phyloP scores from a whole-genome alignment of 2,329 filamentous ascomycete species.

The Ophiocordyceps robertsii region DNA sequence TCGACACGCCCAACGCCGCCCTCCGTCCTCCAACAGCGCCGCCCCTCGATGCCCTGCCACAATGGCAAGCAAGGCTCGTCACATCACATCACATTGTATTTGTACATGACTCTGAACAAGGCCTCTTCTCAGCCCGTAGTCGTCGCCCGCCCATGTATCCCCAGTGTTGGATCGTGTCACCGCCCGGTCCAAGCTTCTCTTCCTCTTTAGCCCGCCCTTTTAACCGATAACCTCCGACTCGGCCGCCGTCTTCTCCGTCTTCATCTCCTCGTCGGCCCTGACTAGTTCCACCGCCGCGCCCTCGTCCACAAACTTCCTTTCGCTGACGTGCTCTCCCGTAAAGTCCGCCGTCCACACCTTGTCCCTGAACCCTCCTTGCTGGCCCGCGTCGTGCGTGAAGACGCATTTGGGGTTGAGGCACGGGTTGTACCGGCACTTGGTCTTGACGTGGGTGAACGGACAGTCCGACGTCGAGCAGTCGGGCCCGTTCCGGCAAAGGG shows the following conservation, averaged over 20 bases:
- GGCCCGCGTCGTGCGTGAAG: slow-evolving; percentile 84
- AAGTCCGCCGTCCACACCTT: slow-evolving; percentile 74
- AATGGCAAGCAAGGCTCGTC: no score
- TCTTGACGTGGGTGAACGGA: slow-evolving; percentile 79
- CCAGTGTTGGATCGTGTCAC: not conserved
- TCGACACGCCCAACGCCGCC: no score
- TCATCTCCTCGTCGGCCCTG: slow-evolving; percentile 34
- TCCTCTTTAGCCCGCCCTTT: not conserved
- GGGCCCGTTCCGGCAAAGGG: slow-evolving; percentile 79
- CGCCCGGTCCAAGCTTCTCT: not conserved
- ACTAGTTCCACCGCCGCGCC: slow-evolving; percentile 57
- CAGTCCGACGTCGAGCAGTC: slow-evolving; percentile 73
- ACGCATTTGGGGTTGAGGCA: slow-evolving; percentile 81
- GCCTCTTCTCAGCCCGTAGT: no score
- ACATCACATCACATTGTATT: no score
- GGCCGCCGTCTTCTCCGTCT: slow-evolving; percentile 23
- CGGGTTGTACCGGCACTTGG: slow-evolving; percentile 79
- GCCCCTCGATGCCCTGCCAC: no score
- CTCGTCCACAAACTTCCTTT: slow-evolving; percentile 75
- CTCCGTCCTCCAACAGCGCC: no score
- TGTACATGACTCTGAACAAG: no score
- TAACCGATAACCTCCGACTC: slow-evolving; percentile 24
- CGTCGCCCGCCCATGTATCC: no score
- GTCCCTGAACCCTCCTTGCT: slow-evolving; percentile 71
- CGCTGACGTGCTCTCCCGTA: slow-evolving; percentile 58